These are phyloP conservation scores for Globisporangium canariense DNA, from an alignment of 352 stramenopile species.

Conservation along the genomic window DNA sequence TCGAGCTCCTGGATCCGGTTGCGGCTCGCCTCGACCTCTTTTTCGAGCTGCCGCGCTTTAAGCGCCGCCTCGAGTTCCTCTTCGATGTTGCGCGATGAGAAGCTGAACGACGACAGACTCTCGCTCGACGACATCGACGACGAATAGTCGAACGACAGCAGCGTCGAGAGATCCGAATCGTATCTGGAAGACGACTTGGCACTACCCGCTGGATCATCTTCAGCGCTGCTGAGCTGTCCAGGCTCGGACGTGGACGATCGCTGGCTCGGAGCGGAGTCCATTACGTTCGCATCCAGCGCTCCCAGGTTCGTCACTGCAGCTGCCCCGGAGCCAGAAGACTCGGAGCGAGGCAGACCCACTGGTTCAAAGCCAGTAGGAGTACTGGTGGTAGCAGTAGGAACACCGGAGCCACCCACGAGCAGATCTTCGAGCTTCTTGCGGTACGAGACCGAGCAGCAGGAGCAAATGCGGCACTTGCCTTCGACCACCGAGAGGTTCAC, in stretches of 20 bases:
- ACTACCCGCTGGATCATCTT: neutral
- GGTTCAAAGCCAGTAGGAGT: neutral
- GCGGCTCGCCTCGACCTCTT: slow-evolving; percentile 64
- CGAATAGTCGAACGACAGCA: slow-evolving; percentile 32
- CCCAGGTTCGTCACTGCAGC: neutral
- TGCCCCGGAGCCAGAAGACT: neutral
- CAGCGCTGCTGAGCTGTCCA: neutral
- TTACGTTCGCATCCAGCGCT: neutral
- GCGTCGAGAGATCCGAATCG: slow-evolving; percentile 35
- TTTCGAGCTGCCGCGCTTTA: slow-evolving; percentile 57
- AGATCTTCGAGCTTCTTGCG: slow-evolving; percentile 34
- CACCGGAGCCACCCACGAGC: neutral
- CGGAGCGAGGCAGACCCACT: neutral
- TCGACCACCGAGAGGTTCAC: slow-evolving; percentile 59
- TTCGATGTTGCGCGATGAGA: slow-evolving; percentile 33
- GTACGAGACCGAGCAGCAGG: slow-evolving; percentile 67
- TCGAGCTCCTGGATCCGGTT: slow-evolving; percentile 60
- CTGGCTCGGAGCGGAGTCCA: neutral
- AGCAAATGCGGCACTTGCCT: slow-evolving; percentile 68
- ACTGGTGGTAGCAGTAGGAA: neutral
- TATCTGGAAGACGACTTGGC: slow-evolving; percentile 14
- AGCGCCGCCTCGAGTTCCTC: slow-evolving; percentile 64
- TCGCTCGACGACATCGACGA: slow-evolving; percentile 26
- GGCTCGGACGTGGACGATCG: neutral
- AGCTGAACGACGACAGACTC: slow-evolving; percentile 12